phyloP scores from a whole-genome alignment of 1,284 basidiomycete species.

The Sparassis latifolia region DNA sequence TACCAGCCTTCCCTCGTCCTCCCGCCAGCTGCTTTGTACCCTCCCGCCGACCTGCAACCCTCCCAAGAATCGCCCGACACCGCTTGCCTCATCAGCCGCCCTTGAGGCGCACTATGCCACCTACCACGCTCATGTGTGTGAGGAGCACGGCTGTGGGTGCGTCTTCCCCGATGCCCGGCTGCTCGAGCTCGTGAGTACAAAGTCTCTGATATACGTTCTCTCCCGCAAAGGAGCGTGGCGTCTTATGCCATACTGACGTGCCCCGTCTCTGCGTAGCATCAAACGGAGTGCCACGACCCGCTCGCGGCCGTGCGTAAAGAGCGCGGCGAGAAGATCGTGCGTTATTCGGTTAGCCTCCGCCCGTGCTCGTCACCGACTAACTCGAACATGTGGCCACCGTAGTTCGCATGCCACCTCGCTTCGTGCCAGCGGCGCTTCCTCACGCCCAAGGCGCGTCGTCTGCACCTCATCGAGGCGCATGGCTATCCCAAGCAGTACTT shows the following conservation, averaged over 20 bases:
- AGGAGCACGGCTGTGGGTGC: constrained; percentile 57
- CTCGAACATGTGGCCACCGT: background rate
- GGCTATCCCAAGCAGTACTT: constrained; percentile 83
- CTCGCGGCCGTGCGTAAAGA: constrained; percentile 68
- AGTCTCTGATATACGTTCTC: background rate
- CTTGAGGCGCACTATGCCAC: constrained; percentile 77
- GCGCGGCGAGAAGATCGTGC: constrained; percentile 82
- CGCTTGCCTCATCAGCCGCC: constrained; percentile 54
- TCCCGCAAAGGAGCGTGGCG: background rate
- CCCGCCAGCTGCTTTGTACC: constrained; percentile 50
- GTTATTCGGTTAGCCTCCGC: constrained; percentile 24
- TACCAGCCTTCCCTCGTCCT: constrained; percentile 2
- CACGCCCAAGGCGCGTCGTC: constrained; percentile 71
- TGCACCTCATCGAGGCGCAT: constrained; percentile 80
- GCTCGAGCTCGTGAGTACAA: constrained; percentile 61
- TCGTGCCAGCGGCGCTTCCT: constrained; percentile 62
- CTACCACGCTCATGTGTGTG: constrained; percentile 82
- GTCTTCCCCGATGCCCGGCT: constrained; percentile 83
- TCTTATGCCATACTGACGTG: background rate
- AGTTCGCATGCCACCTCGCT: constrained; percentile 80
- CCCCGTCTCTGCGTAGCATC: constrained; percentile 47
- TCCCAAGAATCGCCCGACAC: constrained; percentile 44
- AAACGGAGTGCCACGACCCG: constrained; percentile 84
- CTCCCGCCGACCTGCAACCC: constrained; percentile 80
- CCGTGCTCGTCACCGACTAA: too few relatives aligned